Conservation (phyloP, 2,329 filamentous ascomycete species). For the Torrubiellomyces zombiae region DNA sequence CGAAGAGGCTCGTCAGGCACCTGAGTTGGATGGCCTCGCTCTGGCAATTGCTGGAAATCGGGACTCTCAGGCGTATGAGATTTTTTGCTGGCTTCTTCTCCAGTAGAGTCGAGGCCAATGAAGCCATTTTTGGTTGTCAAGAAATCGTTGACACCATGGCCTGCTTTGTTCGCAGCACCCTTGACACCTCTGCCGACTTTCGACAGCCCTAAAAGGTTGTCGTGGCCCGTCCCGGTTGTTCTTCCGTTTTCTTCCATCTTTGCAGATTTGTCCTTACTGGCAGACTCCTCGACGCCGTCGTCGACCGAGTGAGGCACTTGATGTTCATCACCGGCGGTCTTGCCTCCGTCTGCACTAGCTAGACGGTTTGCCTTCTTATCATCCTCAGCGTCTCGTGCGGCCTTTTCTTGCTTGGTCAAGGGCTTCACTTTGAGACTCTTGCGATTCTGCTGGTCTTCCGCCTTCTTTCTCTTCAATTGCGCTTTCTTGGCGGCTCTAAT, state of each 20-base stretch:
- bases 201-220: slow-evolving; percentile 17
- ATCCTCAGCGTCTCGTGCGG: slow-evolving; percentile 27
- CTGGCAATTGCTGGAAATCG: too few relatives aligned
- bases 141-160: slow-evolving; percentile 32
- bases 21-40: slow-evolving; percentile 7
- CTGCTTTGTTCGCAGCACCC: slow-evolving; percentile 24
- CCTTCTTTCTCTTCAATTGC: slow-evolving; percentile 50
- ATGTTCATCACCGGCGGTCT: slow-evolving; percentile 34
- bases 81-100: not conserved
- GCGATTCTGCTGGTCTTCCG: slow-evolving; percentile 48
- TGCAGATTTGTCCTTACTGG: too few relatives aligned
- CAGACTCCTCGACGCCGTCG: slow-evolving; percentile 26
- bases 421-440: slow-evolving; percentile 30
- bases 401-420: slow-evolving; percentile 32
- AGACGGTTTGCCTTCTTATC: slow-evolving; percentile 32
- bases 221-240: slow-evolving; percentile 2
- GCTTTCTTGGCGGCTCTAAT: slow-evolving; percentile 66
- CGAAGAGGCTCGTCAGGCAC: slow-evolving; percentile 14
- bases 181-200: slow-evolving; percentile 29
- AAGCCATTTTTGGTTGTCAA: slow-evolving; percentile 42
- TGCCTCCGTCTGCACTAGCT: slow-evolving; percentile 31
- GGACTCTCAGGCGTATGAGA: too few relatives aligned
- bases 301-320: slow-evolving; percentile 34
- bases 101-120: slow-evolving; percentile 13
- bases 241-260: slow-evolving; percentile 5